Evolutionary conservation across 352 stramenopile genomes (phyloP).

Genomic region (Phytophthora sp.): DNA sequence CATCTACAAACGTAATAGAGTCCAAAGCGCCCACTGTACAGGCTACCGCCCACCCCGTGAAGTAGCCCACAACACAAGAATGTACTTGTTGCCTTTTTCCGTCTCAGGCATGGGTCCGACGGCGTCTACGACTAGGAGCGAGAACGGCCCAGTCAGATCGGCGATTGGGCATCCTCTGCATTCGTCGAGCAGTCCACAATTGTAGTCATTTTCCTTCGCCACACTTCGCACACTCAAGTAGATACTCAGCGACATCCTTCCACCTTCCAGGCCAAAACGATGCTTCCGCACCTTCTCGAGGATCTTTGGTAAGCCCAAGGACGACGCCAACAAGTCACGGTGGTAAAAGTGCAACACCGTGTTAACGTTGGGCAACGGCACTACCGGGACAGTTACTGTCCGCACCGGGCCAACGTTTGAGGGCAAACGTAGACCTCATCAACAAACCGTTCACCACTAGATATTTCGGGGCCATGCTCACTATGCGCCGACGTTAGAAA

Average conservation of each 20-base stretch:
- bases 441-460: conserved; percentile 1
- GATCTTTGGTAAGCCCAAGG: conserved; percentile 4
- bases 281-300: not conserved
- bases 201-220: not conserved
- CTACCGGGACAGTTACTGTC: conserved; percentile 2
- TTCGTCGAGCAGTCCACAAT: not conserved
- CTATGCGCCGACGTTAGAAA: not conserved
- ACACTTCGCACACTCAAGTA: too few relatives aligned
- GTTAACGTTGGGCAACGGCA: conserved; percentile 2
- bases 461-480: not conserved
- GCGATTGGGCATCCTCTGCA: not conserved
- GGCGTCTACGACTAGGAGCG: not conserved
- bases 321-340: not conserved
- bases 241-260: not conserved
- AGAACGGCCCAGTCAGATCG: not conserved
- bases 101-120: not conserved
- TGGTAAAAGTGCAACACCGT: conserved; percentile 22
- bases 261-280: not conserved
- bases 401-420: not conserved
- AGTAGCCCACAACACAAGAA: not conserved
- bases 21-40: not conserved
- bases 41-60: not conserved
- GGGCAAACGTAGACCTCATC: not conserved
- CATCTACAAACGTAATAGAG: not conserved
- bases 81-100: too few relatives aligned